Evolutionary conservation across 2,329 filamentous ascomycete species (phyloP).

Genomic region (Cladosporium sphaerospermum): DNA sequence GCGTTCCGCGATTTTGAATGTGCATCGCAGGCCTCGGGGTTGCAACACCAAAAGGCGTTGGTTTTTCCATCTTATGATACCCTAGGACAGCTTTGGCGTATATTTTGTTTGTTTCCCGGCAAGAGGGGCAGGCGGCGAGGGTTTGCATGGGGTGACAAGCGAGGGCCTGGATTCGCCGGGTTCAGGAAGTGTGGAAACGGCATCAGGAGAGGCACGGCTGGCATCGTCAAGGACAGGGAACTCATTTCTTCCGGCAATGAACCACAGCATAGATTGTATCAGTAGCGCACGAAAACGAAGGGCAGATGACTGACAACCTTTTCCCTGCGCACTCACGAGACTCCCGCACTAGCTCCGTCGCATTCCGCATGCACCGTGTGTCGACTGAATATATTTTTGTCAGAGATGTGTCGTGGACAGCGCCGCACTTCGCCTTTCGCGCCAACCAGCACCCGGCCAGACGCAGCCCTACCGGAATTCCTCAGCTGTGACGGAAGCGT

Average conservation of each 20-base stretch:
- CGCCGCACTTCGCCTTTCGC: background rate
- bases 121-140: background rate
- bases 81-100: conserved; percentile 9
- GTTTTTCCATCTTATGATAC: conserved; percentile 11
- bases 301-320: background rate
- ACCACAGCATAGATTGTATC: conserved; percentile 4
- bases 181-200: no score
- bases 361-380: background rate
- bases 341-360: conserved; percentile 8
- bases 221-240: background rate
- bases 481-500: background rate
- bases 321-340: background rate
- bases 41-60: conserved; percentile 7
- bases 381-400: background rate
- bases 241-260: background rate
- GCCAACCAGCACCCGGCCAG: background rate
- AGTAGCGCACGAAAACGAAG: conserved; percentile 2
- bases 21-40: background rate
- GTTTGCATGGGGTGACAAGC: background rate
- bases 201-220: no score
- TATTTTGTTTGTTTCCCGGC: background rate
- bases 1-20: background rate
- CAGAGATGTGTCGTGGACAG: background rate
- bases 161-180: no score
- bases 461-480: no score